These are phyloP conservation scores for Golubevia sp. DNA, from an alignment of 1,284 basidiomycete genomes.

Conservation along the genomic window DNA sequence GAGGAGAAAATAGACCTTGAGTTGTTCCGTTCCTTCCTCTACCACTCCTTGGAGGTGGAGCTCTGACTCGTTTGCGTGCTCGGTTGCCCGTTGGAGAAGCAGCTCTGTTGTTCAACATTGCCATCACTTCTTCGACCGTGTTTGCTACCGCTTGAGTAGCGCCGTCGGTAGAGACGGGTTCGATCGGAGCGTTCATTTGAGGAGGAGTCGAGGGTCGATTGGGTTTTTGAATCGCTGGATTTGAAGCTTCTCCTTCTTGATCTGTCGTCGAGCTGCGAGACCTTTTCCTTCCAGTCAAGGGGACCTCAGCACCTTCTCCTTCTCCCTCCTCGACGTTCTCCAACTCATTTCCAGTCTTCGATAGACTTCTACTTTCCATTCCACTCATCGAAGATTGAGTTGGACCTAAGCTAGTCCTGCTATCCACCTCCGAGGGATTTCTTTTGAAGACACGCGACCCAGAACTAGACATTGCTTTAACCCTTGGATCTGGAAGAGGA, in stretches of 20 bases:
- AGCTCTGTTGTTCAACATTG: neutral
- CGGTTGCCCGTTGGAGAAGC: neutral
- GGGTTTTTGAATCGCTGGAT: neutral
- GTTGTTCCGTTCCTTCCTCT: neutral
- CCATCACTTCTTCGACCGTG: neutral
- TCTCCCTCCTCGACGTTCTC: too few relatives aligned
- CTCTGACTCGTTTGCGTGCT: neutral
- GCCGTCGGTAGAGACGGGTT: neutral
- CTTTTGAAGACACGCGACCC: too few relatives aligned
- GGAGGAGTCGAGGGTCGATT: neutral
- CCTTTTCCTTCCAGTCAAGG: too few relatives aligned
- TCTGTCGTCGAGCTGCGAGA: neutral
- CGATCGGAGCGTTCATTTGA: neutral
- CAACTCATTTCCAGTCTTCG: too few relatives aligned
- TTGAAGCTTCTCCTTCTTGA: too few relatives aligned
- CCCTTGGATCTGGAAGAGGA: too few relatives aligned
- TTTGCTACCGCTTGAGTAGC: neutral
- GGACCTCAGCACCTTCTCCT: too few relatives aligned
- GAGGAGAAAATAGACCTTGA: neutral
- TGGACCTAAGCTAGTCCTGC: too few relatives aligned
- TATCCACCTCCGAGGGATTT: too few relatives aligned
- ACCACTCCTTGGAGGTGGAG: neutral
- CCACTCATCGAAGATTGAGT: too few relatives aligned
- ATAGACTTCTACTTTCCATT: too few relatives aligned
- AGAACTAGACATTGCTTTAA: too few relatives aligned